These are phyloP conservation scores for Rubroshorea leprosula DNA, from an alignment of 345 rosid genomes.

Conservation along the genomic window DNA sequence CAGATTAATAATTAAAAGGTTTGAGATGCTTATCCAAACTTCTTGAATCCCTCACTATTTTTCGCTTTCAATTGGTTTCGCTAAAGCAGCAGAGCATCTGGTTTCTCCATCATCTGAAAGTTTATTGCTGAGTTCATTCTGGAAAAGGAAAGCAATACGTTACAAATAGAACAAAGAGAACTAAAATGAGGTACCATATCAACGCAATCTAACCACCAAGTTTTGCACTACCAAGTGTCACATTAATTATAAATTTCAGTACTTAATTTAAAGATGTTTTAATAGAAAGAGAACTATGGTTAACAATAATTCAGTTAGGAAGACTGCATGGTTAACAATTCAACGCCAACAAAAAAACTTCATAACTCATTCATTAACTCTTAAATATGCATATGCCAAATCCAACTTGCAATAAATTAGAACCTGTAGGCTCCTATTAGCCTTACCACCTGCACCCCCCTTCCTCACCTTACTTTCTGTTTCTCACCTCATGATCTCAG, in stretches of 20 bases:
- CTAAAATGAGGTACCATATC: neutral
- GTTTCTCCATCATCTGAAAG: conserved; percentile 10
- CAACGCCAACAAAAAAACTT: too few species aligned
- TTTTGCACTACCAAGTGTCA: neutral
- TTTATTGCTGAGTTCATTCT: conserved; percentile 22
- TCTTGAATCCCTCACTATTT: neutral
- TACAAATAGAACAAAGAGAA: neutral
- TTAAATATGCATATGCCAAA: too few species aligned
- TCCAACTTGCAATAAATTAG: too few species aligned
- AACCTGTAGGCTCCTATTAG: too few species aligned
- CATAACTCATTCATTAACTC: too few species aligned
- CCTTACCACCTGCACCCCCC: too few species aligned
- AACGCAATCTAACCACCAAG: too few species aligned
- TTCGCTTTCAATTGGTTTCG: conserved; percentile 9
- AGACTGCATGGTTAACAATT: neutral
- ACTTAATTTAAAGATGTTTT: neutral
- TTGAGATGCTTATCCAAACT: neutral
- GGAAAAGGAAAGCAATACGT: neutral
- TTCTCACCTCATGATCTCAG: too few species aligned
- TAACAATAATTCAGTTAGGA: neutral
- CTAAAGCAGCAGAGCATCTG: conserved; percentile 13
- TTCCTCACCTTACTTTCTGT: too few species aligned
- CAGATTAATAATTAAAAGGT: neutral
- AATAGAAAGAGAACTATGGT: neutral
- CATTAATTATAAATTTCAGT: neutral